A percentile compares a stretch with the other conserved stretches of the same genome.
These are phyloP conservation scores for Chrysoporthe deuterocubensis DNA, from an alignment of 2,329 filamentous ascomycete species.

Conservation along the genomic window DNA sequence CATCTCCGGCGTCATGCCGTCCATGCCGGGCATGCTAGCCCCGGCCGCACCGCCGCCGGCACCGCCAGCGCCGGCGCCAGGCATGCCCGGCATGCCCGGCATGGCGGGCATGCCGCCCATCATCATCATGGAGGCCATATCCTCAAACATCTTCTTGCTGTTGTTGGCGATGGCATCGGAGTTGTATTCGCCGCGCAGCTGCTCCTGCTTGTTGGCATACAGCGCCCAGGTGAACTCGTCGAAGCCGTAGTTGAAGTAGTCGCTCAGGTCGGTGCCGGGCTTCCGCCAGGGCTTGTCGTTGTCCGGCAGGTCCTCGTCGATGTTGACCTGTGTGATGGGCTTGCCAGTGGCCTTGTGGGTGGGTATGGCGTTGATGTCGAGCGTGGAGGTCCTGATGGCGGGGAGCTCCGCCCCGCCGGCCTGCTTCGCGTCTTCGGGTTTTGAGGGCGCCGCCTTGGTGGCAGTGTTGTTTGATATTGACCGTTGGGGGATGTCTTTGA, in stretches of 20 bases:
- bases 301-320: constrained; percentile 74
- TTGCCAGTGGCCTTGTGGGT: constrained; percentile 79
- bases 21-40: constrained; percentile 59
- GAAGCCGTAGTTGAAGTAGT: constrained; percentile 99
- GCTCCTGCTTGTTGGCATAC: constrained; percentile 88
- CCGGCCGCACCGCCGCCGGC: constrained; percentile 34
- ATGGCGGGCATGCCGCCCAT: constrained; percentile 49
- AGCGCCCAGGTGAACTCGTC: constrained; percentile 98
- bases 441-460: constrained; percentile 49
- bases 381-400: constrained; percentile 76
- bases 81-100: constrained; percentile 44
- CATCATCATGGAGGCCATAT: constrained; percentile 72
- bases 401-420: constrained; percentile 41
- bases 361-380: constrained; percentile 84
- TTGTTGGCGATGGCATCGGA: constrained; percentile 65
- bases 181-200: constrained; percentile 74
- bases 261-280: constrained; percentile 90
- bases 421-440: constrained; percentile 32
- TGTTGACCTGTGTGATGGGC: constrained; percentile 75
- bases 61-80: constrained; percentile 38
- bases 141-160: constrained; percentile 80
- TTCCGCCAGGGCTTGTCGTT: constrained; percentile 95
- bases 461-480: constrained; percentile 56
- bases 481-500: constrained; percentile 66
- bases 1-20: constrained; percentile 69